phyloP scores from a whole-genome alignment of 2,329 filamentous ascomycete species.

The Aspergillus tanneri region DNA sequence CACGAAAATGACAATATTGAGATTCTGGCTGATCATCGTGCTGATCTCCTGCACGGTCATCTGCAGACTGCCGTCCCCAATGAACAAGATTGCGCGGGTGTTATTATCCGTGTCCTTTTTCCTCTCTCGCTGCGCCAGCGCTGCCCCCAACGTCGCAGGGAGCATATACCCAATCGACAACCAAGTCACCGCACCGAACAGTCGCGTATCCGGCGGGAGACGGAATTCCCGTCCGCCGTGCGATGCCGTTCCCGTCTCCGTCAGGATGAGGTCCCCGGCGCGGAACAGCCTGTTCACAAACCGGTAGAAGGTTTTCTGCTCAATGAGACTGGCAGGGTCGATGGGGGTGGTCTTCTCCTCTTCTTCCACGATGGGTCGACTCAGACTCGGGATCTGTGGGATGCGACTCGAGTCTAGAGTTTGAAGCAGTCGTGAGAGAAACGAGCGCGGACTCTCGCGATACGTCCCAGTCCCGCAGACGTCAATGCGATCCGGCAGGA shows the following conservation, averaged over 20 bases:
- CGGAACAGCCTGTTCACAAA: slow-evolving; percentile 49
- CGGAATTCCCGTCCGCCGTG: slow-evolving; percentile 55
- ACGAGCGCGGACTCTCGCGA: slow-evolving; percentile 68
- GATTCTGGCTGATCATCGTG: slow-evolving; percentile 58
- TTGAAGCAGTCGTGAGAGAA: slow-evolving; percentile 68
- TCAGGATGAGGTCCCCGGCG: slow-evolving; percentile 56
- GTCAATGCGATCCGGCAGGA: slow-evolving; percentile 71
- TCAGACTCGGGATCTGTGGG: slow-evolving; percentile 17
- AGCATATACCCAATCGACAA: slow-evolving; percentile 63
- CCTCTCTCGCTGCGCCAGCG: slow-evolving; percentile 49
- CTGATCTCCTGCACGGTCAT: slow-evolving; percentile 66
- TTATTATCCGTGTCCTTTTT: slow-evolving; percentile 16
- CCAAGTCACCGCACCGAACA: slow-evolving; percentile 57
- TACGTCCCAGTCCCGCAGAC: slow-evolving; percentile 74
- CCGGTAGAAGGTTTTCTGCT: slow-evolving; percentile 43
- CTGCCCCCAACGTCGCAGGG: slow-evolving; percentile 56
- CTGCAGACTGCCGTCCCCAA: slow-evolving; percentile 65
- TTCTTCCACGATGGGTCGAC: too few species aligned
- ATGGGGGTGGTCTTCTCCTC: too few species aligned
- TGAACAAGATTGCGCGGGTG: slow-evolving; percentile 56
- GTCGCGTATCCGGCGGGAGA: slow-evolving; percentile 50
- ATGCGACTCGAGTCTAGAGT: slow-evolving; percentile 57
- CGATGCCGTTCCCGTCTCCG: slow-evolving; percentile 59
- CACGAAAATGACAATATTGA: slow-evolving; percentile 52
- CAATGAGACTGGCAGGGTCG: slow-evolving; percentile 41